Base-by-base conservation (phyloP, 495 filamentous ascomycete genomes). In the Podospora australis region DNA sequence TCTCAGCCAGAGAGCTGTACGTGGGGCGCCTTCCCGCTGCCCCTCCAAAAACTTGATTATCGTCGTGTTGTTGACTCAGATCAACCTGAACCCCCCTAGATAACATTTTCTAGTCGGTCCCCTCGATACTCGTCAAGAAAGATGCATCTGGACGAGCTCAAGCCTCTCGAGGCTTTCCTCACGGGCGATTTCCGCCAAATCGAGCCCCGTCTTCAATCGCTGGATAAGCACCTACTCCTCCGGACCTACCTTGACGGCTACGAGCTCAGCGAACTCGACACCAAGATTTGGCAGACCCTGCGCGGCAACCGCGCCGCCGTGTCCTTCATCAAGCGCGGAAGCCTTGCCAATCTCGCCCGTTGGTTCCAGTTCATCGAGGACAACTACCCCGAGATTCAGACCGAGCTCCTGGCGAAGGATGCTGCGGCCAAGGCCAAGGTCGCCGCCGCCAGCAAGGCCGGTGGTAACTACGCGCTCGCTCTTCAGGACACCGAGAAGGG, bases 341-440 rank as follows among this genome's bases (percentile, higher is more conserved):
- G 78, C 9, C 79, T 95, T 46, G 72, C 78, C 46, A 96, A 95
- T 66, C 65, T 97, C 20, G 79, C 78, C 41, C 78, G 92, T 50
- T 98, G 91, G 92, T 96, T 91, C 67, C 76, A 70, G 46, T 96
- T 85, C 65, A 68, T 98, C 58, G 87, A 95, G 60, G 81, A 88
- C 63, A 75, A 77, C 28, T 85, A 88, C 61, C 84, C 85, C 6
- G 86, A 79, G 63, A 77, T 78, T 47, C 75, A 78, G 56, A 63
- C 64, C 48, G 74, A 75, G 49, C 61, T 77, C 56, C 76, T 75
- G 61, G 72, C 71, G 11, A 73, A 71, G 54, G 73, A 87, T 39
- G 79, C 83, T 34, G 70, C 70, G 24, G 74, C 86, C 45, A 85
- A 75, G 52, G 79, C 80, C 32, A 88, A 86, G 72, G 83, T 83